Percentiles rank a stretch among this genome's conserved stretches.
phyloP scores from a whole-genome alignment of 2,329 filamentous ascomycete species.

The Pseudogymnoascus sp. region DNA sequence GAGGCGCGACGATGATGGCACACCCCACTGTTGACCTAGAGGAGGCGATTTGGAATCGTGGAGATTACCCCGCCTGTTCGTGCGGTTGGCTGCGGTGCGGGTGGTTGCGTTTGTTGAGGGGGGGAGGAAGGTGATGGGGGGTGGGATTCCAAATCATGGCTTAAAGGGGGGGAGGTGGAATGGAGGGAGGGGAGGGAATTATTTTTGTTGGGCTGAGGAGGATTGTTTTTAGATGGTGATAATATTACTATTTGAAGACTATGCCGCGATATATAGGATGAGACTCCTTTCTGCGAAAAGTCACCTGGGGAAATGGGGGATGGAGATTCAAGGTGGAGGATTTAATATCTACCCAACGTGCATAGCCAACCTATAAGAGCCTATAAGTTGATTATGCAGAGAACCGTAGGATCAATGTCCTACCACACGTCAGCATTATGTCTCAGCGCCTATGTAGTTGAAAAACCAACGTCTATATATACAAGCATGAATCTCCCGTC shows the following conservation, averaged over 20 bases:
- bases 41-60: background rate
- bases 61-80: constrained; percentile 1
- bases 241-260: background rate
- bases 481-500: background rate
- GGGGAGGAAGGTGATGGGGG: background rate
- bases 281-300: background rate
- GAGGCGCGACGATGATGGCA: background rate
- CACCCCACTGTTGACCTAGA: background rate
- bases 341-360: background rate
- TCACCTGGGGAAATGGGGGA: background rate
- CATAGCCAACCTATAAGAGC: background rate
- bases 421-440: background rate
- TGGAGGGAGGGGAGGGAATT: background rate
- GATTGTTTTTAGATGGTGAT: too few relatives aligned
- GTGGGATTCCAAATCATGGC: background rate
- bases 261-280: background rate
- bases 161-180: background rate
- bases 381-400: too few relatives aligned
- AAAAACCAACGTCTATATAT: background rate
- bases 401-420: background rate
- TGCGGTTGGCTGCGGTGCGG: background rate
- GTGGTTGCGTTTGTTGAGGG: background rate
- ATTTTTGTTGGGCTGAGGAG: background rate
- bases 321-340: background rate
- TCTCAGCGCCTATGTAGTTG: background rate